A percentile compares a stretch with the other conserved stretches of the same genome.
phyloP scores from a whole-genome alignment of 805 yeast genomes.

The Pichia membranifaciens region DNA sequence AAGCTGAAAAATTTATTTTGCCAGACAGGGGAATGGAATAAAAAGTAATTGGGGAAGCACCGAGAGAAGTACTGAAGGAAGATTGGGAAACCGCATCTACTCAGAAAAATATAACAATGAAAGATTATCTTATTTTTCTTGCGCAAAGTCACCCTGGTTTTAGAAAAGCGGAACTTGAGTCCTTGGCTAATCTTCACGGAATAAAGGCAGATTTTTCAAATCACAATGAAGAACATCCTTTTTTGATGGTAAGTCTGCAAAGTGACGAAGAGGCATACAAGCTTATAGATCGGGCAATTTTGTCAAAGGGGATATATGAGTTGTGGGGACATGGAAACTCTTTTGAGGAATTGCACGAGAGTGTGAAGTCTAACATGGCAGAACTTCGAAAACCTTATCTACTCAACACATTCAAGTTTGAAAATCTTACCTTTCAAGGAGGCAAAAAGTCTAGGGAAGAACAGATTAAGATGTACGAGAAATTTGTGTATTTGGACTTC shows the following conservation, averaged over 20 bases:
- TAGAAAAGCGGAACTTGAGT: constrained; percentile 75
- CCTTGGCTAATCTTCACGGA: constrained; percentile 63
- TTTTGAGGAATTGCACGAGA: constrained; percentile 52
- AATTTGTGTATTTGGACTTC: constrained; percentile 63
- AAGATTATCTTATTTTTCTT: constrained; percentile 67
- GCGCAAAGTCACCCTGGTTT: constrained; percentile 82
- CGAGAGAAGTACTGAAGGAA: too few relatives aligned
- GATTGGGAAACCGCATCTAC: too few relatives aligned
- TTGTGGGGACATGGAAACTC: constrained; percentile 69
- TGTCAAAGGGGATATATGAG: constrained; percentile 75
- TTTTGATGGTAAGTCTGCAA: constrained; percentile 59
- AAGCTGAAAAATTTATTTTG: not conserved
- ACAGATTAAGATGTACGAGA: constrained; percentile 60
- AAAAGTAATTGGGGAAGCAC: too few relatives aligned
- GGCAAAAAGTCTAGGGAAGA: constrained; percentile 42
- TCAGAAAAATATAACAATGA: constrained; percentile 29
- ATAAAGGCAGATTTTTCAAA: constrained; percentile 53
- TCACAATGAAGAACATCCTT: constrained; percentile 62
- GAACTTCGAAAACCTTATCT: constrained; percentile 33
- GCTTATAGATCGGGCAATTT: constrained; percentile 60
- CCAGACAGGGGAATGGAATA: too few relatives aligned
- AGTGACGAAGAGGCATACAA: constrained; percentile 61
- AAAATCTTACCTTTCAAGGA: constrained; percentile 72
- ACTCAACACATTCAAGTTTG: constrained; percentile 66
- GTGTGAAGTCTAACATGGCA: constrained; percentile 32